Evolutionary conservation across 2,329 filamentous ascomycete species (phyloP).

Genomic region (Epichloe uncinata): DNA sequence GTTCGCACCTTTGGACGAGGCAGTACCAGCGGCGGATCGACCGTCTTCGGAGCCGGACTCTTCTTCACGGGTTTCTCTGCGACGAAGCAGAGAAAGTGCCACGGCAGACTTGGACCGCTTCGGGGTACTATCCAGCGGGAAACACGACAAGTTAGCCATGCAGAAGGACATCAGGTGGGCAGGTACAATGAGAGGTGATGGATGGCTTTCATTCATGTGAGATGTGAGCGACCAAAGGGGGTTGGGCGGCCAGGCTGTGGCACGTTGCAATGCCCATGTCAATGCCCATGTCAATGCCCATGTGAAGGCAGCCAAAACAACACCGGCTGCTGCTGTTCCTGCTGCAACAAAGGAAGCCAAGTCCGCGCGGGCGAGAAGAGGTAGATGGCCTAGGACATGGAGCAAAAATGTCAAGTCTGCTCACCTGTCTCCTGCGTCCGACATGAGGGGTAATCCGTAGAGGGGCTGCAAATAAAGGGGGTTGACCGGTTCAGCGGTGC

Average conservation of each 20-base stretch:
- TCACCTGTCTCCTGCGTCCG: slow-evolving; percentile 19
- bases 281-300: neutral
- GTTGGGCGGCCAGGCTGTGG: neutral
- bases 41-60: slow-evolving; percentile 41
- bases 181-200: neutral
- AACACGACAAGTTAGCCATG: slow-evolving; percentile 1
- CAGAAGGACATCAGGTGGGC: neutral
- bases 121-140: slow-evolving; percentile 19
- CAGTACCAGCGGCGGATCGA: slow-evolving; percentile 24
- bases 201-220: neutral
- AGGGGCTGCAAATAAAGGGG: too few relatives aligned
- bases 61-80: slow-evolving; percentile 36
- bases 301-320: neutral
- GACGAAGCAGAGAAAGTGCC: slow-evolving; percentile 40
- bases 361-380: neutral
- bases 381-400: neutral
- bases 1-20: slow-evolving; percentile 18
- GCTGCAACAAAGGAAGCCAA: neutral
- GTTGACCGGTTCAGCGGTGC: neutral
- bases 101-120: slow-evolving; percentile 41
- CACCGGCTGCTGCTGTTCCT: neutral
- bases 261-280: neutral
- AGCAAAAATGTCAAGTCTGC: neutral
- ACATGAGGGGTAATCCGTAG: slow-evolving; percentile 13
- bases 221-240: neutral